Conservation (phyloP, 208 protist species). For the Wallacemonas rigidus region DNA sequence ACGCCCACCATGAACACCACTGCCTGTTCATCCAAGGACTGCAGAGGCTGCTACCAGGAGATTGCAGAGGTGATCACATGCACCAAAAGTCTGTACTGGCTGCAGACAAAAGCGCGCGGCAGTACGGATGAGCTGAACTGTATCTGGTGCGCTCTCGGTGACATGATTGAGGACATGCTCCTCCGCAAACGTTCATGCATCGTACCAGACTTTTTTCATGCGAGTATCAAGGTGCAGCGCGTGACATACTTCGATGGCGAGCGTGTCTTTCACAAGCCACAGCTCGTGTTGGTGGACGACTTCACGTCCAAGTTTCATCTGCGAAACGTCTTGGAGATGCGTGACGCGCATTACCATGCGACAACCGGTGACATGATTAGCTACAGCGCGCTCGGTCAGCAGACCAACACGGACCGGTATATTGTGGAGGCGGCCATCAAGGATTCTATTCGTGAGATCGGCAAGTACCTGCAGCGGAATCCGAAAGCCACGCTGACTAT, state of each 20-base stretch:
- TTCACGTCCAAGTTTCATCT: slow-evolving; percentile 85
- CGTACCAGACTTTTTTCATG: slow-evolving; percentile 78
- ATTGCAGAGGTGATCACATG: slow-evolving; percentile 68
- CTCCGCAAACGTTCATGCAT: slow-evolving; percentile 65
- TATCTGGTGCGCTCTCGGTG: slow-evolving; percentile 73
- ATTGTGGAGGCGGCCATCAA: slow-evolving; percentile 75
- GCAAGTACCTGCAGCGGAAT: slow-evolving; percentile 82
- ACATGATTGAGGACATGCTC: slow-evolving; percentile 63
- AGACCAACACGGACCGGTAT: slow-evolving; percentile 56
- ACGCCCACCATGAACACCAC: slow-evolving; percentile 8
- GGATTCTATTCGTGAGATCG: slow-evolving; percentile 83
- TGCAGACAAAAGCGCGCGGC: slow-evolving; percentile 60
- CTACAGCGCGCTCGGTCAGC: slow-evolving; percentile 41
- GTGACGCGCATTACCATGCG: slow-evolving; percentile 80
- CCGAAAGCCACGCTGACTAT: slow-evolving; percentile 54
- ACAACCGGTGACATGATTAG: slow-evolving; percentile 55
- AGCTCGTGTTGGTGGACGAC: slow-evolving; percentile 79
- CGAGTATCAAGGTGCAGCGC: slow-evolving; percentile 77
- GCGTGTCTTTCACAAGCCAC: slow-evolving; percentile 73
- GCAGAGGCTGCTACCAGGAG: slow-evolving; percentile 77
- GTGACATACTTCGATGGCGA: slow-evolving; percentile 50
- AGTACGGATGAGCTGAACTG: slow-evolving; percentile 55
- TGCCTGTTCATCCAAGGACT: slow-evolving; percentile 39
- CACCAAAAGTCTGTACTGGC: slow-evolving; percentile 54
- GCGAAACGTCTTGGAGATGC: slow-evolving; percentile 75